Evolutionary conservation across 768 basidiomycete genomes (phyloP).

Genomic region (Mycena pura): DNA sequence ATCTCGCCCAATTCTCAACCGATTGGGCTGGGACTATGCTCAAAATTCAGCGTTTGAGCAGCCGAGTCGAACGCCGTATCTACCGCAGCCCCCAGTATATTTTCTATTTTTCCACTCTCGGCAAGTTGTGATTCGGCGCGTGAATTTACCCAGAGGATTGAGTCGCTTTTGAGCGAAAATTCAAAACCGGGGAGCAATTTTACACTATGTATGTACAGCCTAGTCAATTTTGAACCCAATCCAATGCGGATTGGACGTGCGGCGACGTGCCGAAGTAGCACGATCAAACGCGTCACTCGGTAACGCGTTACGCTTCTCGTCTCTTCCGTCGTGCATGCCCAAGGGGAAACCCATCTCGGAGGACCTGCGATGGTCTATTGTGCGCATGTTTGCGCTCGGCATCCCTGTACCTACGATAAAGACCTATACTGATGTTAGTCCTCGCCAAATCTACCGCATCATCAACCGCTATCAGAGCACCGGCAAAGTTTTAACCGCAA

Average conservation of each 20-base stretch:
- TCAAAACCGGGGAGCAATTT: not conserved
- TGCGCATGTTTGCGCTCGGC: not conserved
- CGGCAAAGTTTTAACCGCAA: too few relatives aligned
- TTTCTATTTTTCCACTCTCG: not conserved
- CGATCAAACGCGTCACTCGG: too few relatives aligned
- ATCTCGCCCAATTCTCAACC: not conserved
- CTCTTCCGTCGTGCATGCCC: too few relatives aligned
- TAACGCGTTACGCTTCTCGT: too few relatives aligned
- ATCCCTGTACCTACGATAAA: not conserved
- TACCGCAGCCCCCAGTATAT: not conserved
- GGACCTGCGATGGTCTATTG: not conserved
- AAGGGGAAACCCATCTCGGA: not conserved
- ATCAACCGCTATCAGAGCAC: too few relatives aligned
- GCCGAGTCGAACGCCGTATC: not conserved
- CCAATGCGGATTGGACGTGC: too few relatives aligned
- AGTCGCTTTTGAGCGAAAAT: not conserved
- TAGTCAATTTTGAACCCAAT: too few relatives aligned
- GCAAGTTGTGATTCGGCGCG: not conserved
- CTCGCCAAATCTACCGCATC: not conserved
- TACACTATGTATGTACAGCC: too few relatives aligned
- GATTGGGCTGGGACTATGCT: not conserved
- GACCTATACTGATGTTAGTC: not conserved
- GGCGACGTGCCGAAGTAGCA: too few relatives aligned
- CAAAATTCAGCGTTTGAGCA: not conserved
- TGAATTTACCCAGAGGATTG: not conserved